Evolutionary conservation across 805 yeast genomes (phyloP).

Genomic region (Scheffersomyces lignosus): DNA sequence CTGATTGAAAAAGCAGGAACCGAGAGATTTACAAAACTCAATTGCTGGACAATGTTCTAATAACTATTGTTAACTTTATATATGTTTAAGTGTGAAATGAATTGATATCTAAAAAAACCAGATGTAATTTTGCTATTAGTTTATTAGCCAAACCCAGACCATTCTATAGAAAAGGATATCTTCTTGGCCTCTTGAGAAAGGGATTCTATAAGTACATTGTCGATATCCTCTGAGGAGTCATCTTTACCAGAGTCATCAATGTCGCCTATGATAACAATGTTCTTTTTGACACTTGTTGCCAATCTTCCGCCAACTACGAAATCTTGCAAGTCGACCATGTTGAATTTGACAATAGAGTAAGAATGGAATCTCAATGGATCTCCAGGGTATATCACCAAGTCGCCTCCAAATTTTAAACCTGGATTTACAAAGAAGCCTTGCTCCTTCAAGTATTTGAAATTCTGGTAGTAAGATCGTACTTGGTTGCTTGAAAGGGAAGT

Average conservation of each 20-base stretch:
- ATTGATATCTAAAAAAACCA: not conserved
- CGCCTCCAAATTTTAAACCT: slow-evolving; percentile 90
- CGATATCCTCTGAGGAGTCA: slow-evolving; percentile 5
- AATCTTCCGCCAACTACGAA: slow-evolving; percentile 84
- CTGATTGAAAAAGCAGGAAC: too few species aligned
- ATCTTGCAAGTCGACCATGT: slow-evolving; percentile 55
- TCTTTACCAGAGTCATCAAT: slow-evolving; percentile 10
- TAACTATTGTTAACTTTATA: too few species aligned
- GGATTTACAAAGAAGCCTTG: slow-evolving; percentile 65
- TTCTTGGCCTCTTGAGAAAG: slow-evolving; percentile 21
- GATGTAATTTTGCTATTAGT: too few species aligned
- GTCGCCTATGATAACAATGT: slow-evolving; percentile 61
- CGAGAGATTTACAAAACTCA: too few species aligned
- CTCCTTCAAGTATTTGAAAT: slow-evolving; percentile 41
- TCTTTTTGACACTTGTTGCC: slow-evolving; percentile 89
- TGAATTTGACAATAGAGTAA: slow-evolving; percentile 67
- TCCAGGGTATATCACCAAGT: slow-evolving; percentile 88
- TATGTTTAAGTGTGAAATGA: too few species aligned
- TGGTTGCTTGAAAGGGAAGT: not conserved
- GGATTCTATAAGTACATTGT: not conserved
- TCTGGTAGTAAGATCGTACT: slow-evolving; percentile 8
- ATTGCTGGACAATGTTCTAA: too few species aligned
- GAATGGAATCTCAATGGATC: slow-evolving; percentile 92
- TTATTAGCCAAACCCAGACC: slow-evolving; percentile 93
- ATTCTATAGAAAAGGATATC: slow-evolving; percentile 73